A percentile compares a stretch with the other conserved stretches of the same genome.
Evolutionary conservation across 176 grass and related monocot genomes (phyloP).

Genomic region (Poa pratensis): DNA sequence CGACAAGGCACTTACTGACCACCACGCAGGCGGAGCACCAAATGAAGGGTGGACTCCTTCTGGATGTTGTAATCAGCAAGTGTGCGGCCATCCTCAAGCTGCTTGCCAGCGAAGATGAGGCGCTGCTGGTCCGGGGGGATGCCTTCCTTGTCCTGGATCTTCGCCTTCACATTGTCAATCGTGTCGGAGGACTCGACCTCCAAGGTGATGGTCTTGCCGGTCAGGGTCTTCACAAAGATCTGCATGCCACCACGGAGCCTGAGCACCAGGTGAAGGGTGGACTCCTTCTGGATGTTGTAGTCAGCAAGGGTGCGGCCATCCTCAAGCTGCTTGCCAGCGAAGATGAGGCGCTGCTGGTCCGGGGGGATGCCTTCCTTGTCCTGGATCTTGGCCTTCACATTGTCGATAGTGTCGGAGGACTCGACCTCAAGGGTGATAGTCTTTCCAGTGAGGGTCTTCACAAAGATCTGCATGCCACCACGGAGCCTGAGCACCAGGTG

Average conservation of each 20-base stretch:
- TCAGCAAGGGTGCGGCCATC: constrained; percentile 78
- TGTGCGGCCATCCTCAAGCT: constrained; percentile 66
- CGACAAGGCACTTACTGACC: neutral
- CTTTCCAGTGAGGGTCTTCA: constrained; percentile 82
- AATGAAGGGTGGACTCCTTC: constrained; percentile 67
- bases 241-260: constrained; percentile 74
- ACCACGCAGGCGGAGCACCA: constrained; percentile 73
- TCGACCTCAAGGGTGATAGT: constrained; percentile 83
- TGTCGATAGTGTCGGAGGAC: constrained; percentile 69
- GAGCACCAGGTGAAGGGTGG: constrained; percentile 70
- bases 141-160: constrained; percentile 77
- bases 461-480: constrained; percentile 86
- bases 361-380: constrained; percentile 83
- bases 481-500: constrained; percentile 77
- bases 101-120: constrained; percentile 64
- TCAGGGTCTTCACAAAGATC: constrained; percentile 70
- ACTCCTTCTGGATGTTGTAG: constrained; percentile 94
- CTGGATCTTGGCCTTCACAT: constrained; percentile 65
- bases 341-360: constrained; percentile 85
- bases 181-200: constrained; percentile 55
- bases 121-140: constrained; percentile 76
- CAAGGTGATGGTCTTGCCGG: constrained; percentile 67
- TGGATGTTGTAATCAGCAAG: constrained; percentile 65
- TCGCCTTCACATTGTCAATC: constrained; percentile 42
- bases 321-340: constrained; percentile 77